Percentiles rank a stretch among this genome's conserved stretches.
These are phyloP conservation scores for Penicillium verrucosum DNA, from an alignment of 2,329 filamentous ascomycete species.

Conservation along the genomic window DNA sequence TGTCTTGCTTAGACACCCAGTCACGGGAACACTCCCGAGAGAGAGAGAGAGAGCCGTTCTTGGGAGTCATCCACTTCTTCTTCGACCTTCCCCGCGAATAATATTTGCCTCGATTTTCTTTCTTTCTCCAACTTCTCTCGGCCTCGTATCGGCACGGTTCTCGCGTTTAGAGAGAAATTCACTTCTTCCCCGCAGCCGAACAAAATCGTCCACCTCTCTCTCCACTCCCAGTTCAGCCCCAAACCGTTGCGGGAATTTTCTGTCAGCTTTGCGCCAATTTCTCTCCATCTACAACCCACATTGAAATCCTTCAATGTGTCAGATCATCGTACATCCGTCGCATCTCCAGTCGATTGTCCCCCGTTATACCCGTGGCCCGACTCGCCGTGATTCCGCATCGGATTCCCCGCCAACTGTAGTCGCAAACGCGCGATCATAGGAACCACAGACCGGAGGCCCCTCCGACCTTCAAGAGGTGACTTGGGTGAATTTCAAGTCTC, in stretches of 20 bases:
- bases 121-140: not conserved
- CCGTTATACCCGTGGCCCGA: slow-evolving; percentile 23
- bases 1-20: slow-evolving; percentile 16
- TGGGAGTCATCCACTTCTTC: slow-evolving; percentile 8
- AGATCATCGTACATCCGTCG: slow-evolving; percentile 10
- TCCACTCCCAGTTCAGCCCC: slow-evolving; percentile 25
- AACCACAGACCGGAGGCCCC: not conserved
- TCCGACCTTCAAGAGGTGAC: not conserved
- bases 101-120: slow-evolving; percentile 1
- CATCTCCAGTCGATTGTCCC: slow-evolving; percentile 22
- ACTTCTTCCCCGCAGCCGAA: slow-evolving; percentile 25
- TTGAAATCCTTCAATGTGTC: slow-evolving; percentile 24
- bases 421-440: slow-evolving; percentile 24
- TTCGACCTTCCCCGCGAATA: slow-evolving; percentile 5
- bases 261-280: slow-evolving; percentile 16
- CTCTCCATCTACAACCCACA: not conserved
- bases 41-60: not conserved
- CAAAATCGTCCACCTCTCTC: slow-evolving; percentile 15
- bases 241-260: slow-evolving; percentile 26
- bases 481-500: not conserved
- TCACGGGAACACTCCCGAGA: slow-evolving; percentile 25
- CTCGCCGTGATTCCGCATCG: slow-evolving; percentile 10
- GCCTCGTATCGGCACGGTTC: not conserved
- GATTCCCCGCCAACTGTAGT: slow-evolving; percentile 19
- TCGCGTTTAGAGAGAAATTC: slow-evolving; percentile 3